These are phyloP conservation scores for Acarospora socialis DNA, from an alignment of 2,329 filamentous ascomycete species.

Conservation along the genomic window DNA sequence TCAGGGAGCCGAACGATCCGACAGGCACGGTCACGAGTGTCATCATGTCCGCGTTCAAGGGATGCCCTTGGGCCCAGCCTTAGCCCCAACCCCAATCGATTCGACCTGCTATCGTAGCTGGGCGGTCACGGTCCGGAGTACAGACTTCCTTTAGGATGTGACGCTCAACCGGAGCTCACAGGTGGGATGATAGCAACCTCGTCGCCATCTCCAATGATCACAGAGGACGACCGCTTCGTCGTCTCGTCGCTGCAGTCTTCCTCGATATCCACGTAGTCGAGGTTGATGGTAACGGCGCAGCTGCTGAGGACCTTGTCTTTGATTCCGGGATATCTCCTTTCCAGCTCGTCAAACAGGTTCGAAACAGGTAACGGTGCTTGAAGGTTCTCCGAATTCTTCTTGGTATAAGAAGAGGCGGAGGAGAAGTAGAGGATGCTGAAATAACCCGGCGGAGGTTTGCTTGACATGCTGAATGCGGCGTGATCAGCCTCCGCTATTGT, in stretches of 20 bases:
- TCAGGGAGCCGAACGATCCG: too few relatives aligned
- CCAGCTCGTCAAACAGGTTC: slow-evolving; percentile 52
- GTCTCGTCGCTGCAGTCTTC: slow-evolving; percentile 20
- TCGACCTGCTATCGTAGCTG: too few relatives aligned
- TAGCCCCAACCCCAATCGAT: too few relatives aligned
- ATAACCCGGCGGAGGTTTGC: slow-evolving; percentile 24
- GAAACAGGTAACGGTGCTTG: slow-evolving; percentile 50
- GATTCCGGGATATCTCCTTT: slow-evolving; percentile 57
- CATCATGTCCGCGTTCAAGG: too few relatives aligned
- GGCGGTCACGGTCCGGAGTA: too few relatives aligned
- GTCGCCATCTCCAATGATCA: slow-evolving; percentile 54
- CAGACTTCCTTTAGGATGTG: too few relatives aligned
- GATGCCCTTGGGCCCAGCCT: too few relatives aligned
- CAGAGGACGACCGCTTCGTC: slow-evolving; percentile 23
- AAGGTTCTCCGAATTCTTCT: slow-evolving; percentile 50
- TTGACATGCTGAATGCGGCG: slow-evolving; percentile 9
- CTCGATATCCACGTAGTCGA: slow-evolving; percentile 63
- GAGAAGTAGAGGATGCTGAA: slow-evolving; percentile 79
- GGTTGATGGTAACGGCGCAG: slow-evolving; percentile 64
- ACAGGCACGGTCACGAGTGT: too few relatives aligned
- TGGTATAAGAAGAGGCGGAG: slow-evolving; percentile 54
- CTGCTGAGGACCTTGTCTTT: slow-evolving; percentile 52
- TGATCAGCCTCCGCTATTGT: not conserved
- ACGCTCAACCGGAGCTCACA: slow-evolving; percentile 69
- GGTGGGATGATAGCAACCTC: slow-evolving; percentile 81